These are phyloP conservation scores for Colletotrichum eremochloae DNA, from an alignment of 2,329 filamentous ascomycete species.

Conservation along the genomic window DNA sequence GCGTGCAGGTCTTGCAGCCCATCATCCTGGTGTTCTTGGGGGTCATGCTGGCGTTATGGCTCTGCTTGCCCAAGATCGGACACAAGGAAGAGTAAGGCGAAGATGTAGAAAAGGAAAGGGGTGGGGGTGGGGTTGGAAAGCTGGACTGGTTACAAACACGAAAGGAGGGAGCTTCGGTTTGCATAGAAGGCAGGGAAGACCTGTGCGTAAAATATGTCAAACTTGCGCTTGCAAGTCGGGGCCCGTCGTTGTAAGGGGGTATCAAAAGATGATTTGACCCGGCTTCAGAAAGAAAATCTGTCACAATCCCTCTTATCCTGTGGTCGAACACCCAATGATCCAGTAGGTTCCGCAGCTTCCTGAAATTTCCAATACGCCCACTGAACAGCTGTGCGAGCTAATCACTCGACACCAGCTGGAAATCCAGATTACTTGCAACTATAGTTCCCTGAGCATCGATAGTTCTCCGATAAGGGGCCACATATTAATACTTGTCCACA, in stretches of 20 bases:
- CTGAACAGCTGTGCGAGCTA: too few relatives aligned
- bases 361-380: not conserved
- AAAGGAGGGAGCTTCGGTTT: not conserved
- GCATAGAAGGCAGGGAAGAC: not conserved
- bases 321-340: not conserved
- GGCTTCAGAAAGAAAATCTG: not conserved
- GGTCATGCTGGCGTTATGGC: conserved; percentile 60
- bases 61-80: conserved; percentile 57
- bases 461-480: not conserved
- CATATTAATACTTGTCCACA: not conserved
- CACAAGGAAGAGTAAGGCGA: conserved; percentile 54
- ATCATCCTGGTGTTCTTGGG: conserved; percentile 66
- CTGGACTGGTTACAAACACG: too few relatives aligned
- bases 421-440: not conserved
- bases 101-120: not conserved
- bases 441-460: not conserved
- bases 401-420: not conserved
- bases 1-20: conserved; percentile 69
- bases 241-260: not conserved
- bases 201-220: not conserved
- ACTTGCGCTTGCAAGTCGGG: not conserved
- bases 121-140: too few relatives aligned
- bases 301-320: not conserved
- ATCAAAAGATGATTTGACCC: not conserved
- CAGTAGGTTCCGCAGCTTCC: not conserved